Evolutionary conservation across 2,329 filamentous ascomycete species (phyloP), one percentile per base, ranked within the genome.

Genomic region (Penicillium brasilianum): DNA sequence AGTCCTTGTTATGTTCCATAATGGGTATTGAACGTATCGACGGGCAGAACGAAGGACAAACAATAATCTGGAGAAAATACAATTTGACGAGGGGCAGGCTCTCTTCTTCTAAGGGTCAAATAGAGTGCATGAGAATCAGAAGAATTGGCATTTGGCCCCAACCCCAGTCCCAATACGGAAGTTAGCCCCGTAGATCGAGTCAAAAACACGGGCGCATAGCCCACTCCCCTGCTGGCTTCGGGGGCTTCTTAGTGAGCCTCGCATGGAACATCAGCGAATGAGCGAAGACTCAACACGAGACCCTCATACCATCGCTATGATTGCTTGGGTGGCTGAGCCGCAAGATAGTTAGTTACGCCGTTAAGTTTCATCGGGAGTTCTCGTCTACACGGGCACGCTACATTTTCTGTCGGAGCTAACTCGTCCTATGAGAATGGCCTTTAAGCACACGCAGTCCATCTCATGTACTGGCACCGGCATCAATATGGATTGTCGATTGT

Each of bases 1-100:
- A 16, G 22, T 59, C 58, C 28, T 60, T 60, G 57, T 28, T 55
- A 48, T 55, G 36, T 13, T 57, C 58, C 52, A 60, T 60, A 39
- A 14, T 56, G 20, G 18, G 7, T 7, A 22, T 32, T 18, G 25
- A 16, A 22, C 25, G 41, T 11, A 30, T 53, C 25, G 25, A 28
- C 25, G 4, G 9, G 20, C 7, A 25, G 48, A 10, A 28, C 30
- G 11, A 6, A 28, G 25, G 25, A 28, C 25, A 28, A 28, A 28
- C 3, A 28, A 28, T 28, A 28, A 28, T 28, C 25, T 28, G 25
- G 25, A 28, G 25, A 28, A 20, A 11, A 37, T 3, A 52, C 22
- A 39, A 43, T 13, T 43, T 6, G 22, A 16, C 14, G 32, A 53
- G 50, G 32, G 30, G 34, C 44, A 52, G 44, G 43, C 44, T 55